Evolutionary conservation across 2,329 filamentous ascomycete genomes (phyloP), one percentile per base, ranked within the genome.

Genomic region (Herpotrichia juniperi): DNA sequence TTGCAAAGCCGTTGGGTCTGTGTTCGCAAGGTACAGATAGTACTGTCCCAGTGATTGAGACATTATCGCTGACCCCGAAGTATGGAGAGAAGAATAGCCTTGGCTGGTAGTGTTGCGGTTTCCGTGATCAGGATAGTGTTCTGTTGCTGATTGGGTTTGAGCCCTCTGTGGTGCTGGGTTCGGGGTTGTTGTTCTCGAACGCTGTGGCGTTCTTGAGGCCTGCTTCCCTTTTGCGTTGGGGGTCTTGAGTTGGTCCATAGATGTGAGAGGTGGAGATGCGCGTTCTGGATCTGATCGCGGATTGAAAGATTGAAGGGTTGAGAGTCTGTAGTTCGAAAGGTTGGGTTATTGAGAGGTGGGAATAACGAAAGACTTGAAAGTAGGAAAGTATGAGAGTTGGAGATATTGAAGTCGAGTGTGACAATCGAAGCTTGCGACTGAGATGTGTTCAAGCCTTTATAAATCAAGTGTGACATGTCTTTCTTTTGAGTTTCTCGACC

Each of bases 21-120:
- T 46, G 16, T 31, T 47, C 24, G 42, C 22, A 12, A 56, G 43
- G 26, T 56, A 56, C 17, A 56, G 37, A 25, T 56, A 53, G 46
- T 56, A 56, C 24, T 52, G 50, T 5, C 50, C 49, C 14, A 56
- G 49, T 30, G 48, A 46, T 30, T 56, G 53, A 9, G 44, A 46
- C 17, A 52, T 28, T 14, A 48, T 14, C 14, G 32, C 42, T 2
- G 53, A 6, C 2, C 53, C 53, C 16, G 42, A 16, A 28, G 24
- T 30, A 16, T 53, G 50, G 2, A 56, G 17, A 22, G 35, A 42
- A 32, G 46, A 14, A 42, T 42, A 30, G 17, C 45, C 34, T 3
- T 40, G 32, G 8, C n/a, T 19, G 11, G 26, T 28, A 14, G 26
- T 25, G 11, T 22, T 46, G 26, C 16, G 43, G 21, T 46, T n/a